These are phyloP conservation scores for Solanum clarkiae DNA, from an alignment of 257 asterid genomes.

Conservation along the genomic window DNA sequence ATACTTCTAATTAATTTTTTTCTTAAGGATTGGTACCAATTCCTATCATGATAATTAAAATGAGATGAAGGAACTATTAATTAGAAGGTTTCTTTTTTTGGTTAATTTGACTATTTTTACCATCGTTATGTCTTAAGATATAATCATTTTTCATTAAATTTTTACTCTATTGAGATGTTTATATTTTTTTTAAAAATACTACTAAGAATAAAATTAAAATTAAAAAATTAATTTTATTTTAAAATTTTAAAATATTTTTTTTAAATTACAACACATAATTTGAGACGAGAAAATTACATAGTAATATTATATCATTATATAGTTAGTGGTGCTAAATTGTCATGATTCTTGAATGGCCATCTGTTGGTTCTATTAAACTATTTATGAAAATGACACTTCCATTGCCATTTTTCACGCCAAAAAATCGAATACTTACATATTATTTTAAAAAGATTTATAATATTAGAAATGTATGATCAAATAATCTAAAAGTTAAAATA, in stretches of 20 bases:
- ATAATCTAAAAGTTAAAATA: not conserved
- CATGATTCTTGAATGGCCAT: conserved; percentile 4
- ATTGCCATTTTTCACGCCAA: not conserved
- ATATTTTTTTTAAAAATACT: too few species aligned
- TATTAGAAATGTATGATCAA: not conserved
- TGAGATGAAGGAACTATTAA: too few species aligned
- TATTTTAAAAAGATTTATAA: not conserved
- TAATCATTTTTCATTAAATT: too few species aligned
- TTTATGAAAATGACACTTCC: conserved; percentile 14
- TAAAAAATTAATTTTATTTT: too few species aligned
- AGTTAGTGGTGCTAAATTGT: conserved; percentile 8
- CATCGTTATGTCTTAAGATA: too few species aligned
- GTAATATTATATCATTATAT: not conserved
- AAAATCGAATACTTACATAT: not conserved
- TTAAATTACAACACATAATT: not conserved
- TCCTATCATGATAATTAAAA: too few species aligned
- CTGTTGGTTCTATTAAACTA: not conserved
- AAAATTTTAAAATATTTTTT: not conserved
- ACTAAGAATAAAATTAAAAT: too few species aligned
- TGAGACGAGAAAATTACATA: fast-evolving
- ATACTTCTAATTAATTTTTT: too few species aligned
- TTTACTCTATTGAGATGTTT: not conserved
- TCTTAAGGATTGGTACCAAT: too few species aligned
- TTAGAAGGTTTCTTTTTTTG: not conserved
- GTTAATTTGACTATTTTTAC: not conserved